Evolutionary conservation across 768 basidiomycete species (phyloP).

Genomic region (Termitomyces sp.): DNA sequence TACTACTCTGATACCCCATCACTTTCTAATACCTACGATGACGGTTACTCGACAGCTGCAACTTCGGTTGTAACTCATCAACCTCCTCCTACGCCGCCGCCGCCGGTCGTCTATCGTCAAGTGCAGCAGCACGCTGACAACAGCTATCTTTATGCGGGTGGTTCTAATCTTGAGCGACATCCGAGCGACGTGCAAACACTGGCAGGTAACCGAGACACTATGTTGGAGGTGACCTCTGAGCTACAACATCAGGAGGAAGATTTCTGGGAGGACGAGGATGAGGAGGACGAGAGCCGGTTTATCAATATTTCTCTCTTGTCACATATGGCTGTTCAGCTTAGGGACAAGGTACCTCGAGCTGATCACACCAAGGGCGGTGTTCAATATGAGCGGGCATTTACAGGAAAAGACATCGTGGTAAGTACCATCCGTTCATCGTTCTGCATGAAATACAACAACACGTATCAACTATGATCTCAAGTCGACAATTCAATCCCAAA

Average conservation of each 20-base stretch:
- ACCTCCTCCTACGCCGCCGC: slow-evolving; percentile 1
- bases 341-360: slow-evolving; percentile 85
- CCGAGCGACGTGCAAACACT: slow-evolving; percentile 34
- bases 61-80: slow-evolving; percentile 4
- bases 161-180: slow-evolving; percentile 22
- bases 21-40: not conserved
- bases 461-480: slow-evolving; percentile 20
- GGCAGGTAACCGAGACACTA: slow-evolving; percentile 19
- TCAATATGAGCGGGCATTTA: slow-evolving; percentile 86
- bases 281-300: slow-evolving; percentile 69
- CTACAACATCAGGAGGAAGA: slow-evolving; percentile 28
- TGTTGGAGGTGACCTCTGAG: slow-evolving; percentile 15
- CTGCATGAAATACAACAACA: not conserved
- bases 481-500: slow-evolving; percentile 86
- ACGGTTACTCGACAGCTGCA: slow-evolving; percentile 1
- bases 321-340: slow-evolving; percentile 84
- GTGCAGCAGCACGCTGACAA: slow-evolving; percentile 1
- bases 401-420: slow-evolving; percentile 92
- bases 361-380: slow-evolving; percentile 92
- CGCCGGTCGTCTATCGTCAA: slow-evolving; percentile 1
- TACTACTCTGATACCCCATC: slow-evolving; percentile 10
- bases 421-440: slow-evolving; percentile 24
- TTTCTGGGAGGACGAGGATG: slow-evolving; percentile 61
- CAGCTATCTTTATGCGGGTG: slow-evolving; percentile 2
- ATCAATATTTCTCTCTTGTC: slow-evolving; percentile 87